These are phyloP conservation scores for Novymonas esmeraldas DNA, from an alignment of 208 protist genomes.

Conservation along the genomic window DNA sequence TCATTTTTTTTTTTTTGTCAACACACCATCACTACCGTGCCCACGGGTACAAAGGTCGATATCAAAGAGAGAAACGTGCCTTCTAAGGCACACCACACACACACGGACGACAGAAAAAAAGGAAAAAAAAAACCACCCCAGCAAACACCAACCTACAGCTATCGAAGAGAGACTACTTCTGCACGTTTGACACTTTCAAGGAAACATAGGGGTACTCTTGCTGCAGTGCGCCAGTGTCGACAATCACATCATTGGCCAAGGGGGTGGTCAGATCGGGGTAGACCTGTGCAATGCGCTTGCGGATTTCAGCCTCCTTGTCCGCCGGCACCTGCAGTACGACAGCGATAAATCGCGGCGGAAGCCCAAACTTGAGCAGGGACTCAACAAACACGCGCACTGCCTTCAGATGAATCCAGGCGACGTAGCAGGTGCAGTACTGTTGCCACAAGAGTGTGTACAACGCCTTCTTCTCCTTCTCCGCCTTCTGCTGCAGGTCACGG, in stretches of 20 bases:
- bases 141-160: not conserved
- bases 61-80: not conserved
- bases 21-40: not conserved
- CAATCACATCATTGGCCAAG: constrained; percentile 48
- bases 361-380: constrained; percentile 87
- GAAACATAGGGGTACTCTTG: constrained; percentile 90
- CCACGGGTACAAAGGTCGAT: constrained; percentile 4
- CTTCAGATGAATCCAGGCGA: constrained; percentile 93
- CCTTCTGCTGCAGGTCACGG: constrained; percentile 72
- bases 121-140: constrained; percentile 9
- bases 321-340: constrained; percentile 75
- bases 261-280: constrained; percentile 69
- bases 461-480: constrained; percentile 80
- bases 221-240: constrained; percentile 70
- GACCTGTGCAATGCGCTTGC: constrained; percentile 70
- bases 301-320: constrained; percentile 77
- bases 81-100: not conserved
- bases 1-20: too few relatives aligned
- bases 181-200: constrained; percentile 80
- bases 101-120: not conserved
- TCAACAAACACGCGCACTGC: constrained; percentile 93
- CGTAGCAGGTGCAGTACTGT: constrained; percentile 89
- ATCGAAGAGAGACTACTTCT: constrained; percentile 58
- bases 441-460: constrained; percentile 85
- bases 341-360: constrained; percentile 86